These are phyloP conservation scores for Linnemannia exigua DNA, from an alignment of 192 early-diverging fungal genomes.

Conservation along the genomic window DNA sequence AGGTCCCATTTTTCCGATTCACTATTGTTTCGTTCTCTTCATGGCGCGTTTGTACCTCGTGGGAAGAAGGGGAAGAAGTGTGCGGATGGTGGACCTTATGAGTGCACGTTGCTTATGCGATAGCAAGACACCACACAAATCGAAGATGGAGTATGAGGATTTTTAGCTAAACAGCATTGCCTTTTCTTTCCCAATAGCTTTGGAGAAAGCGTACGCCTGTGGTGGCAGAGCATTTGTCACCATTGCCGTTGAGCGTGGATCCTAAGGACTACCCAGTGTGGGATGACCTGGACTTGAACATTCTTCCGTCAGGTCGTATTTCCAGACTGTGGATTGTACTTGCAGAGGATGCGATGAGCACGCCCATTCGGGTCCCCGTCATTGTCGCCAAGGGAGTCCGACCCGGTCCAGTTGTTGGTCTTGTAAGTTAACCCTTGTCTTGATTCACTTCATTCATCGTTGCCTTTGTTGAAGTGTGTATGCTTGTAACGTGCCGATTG, in stretches of 20 bases:
- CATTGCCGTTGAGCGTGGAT: constrained; percentile 32
- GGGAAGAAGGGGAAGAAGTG: neutral
- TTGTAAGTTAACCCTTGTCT: constrained; percentile 33
- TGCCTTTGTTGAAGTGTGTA: neutral
- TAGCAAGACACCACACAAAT: neutral
- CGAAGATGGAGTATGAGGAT: neutral
- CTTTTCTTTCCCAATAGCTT: constrained; percentile 35
- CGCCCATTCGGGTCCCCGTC: constrained; percentile 77
- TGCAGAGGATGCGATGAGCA: constrained; percentile 72
- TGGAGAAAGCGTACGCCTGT: constrained; percentile 66
- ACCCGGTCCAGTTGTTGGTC: constrained; percentile 69
- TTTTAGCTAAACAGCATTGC: neutral
- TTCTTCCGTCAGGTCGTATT: constrained; percentile 67
- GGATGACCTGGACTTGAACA: constrained; percentile 64
- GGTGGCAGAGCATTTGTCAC: constrained; percentile 46
- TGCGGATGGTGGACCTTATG: neutral
- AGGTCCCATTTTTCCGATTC: constrained; percentile 53
- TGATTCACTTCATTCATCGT: neutral
- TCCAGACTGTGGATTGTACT: constrained; percentile 74
- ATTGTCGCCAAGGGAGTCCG: constrained; percentile 82
- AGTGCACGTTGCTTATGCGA: neutral
- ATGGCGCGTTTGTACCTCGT: neutral
- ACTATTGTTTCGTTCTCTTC: constrained; percentile 33
- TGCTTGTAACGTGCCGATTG: neutral
- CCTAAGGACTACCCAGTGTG: constrained; percentile 63